Evolutionary conservation across 106 monocot genomes (phyloP), one percentile per base, ranked within the genome.

Genomic region (Posidonia australis): DNA sequence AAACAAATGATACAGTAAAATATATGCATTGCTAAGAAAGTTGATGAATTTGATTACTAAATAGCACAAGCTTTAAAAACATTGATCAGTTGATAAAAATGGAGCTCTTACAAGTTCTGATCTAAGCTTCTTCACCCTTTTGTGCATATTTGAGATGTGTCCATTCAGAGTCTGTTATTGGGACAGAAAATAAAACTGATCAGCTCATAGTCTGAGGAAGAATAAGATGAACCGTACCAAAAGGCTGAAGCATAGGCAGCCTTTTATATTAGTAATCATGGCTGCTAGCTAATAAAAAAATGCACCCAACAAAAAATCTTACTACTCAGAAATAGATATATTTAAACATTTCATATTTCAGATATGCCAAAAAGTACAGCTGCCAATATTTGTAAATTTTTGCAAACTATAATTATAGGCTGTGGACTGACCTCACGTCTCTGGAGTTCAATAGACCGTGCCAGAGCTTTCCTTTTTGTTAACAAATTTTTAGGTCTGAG

Each of bases 401-500:
- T 7, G 7, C 36, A 36, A 36, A 7, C 36, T 36, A 36, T 62
- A 36, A 13, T 19, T 58, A 10, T 10, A 29, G 17, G 13, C 2
- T n/a, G 13, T 19, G 9, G 11, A 28, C 24, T 43, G 70, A 94
- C 94, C 94, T 86, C 81, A 32, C 53, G 84, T 44, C 90, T 77
- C 47, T 96, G 94, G 51, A 90, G 84, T 63, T 98, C 96, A 58
- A 98, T 98, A 23, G 96, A 98, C 31, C 90, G 74, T 59, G 96
- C 90, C 59, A 98, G 68, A 76, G 96, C 96, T 63, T 90, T 98
- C 61, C 96, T 80, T 67, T 91, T 98, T 22, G 84, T 85, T 51
- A 98, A 69, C n/a, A 98, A 72, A 85, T 98, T 98, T 66, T 67
- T 84, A 41, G 96, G 96, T 54, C 96, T 84, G 64, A 98, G 49